Percentiles rank a stretch among this genome's conserved stretches.
phyloP scores from a whole-genome alignment of 148 eudicot genomes.

The Cornus kousa region DNA sequence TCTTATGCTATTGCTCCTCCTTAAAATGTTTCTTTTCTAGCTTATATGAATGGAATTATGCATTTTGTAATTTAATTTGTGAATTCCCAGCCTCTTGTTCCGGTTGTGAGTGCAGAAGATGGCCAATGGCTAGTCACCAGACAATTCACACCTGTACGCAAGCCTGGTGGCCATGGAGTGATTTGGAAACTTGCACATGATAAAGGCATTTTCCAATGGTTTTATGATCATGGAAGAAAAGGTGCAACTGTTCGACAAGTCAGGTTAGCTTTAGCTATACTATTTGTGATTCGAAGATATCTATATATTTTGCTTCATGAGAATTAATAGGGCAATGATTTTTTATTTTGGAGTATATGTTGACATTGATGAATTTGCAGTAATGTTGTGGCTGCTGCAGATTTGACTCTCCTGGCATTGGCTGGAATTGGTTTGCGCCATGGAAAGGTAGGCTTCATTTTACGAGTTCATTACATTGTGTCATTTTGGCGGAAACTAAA shows the following conservation, averaged over 20 bases:
- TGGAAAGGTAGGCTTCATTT: slow-evolving; percentile 49
- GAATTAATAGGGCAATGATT: background rate
- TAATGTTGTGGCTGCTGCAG: slow-evolving; percentile 98
- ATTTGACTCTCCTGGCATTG: slow-evolving; percentile 82
- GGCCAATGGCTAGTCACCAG: slow-evolving; percentile 82
- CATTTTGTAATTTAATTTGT: slow-evolving; percentile 26
- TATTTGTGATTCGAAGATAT: slow-evolving; percentile 15
- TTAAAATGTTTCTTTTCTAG: background rate
- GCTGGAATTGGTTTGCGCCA: slow-evolving; percentile 93
- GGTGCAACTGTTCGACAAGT: slow-evolving; percentile 98
- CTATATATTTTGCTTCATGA: background rate
- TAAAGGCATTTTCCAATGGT: slow-evolving; percentile 89
- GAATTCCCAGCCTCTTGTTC: slow-evolving; percentile 94
- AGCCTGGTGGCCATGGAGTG: slow-evolving; percentile 99
- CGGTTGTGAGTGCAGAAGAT: slow-evolving; percentile 83
- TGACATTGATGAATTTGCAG: slow-evolving; percentile 56
- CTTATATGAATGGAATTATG: slow-evolving; percentile 5
- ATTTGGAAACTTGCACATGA: slow-evolving; percentile 96
- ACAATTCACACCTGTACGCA: slow-evolving; percentile 78
- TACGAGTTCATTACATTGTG: background rate
- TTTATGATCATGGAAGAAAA: slow-evolving; percentile 71
- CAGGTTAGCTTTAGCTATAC: slow-evolving; percentile 46
- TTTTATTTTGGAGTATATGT: slow-evolving; percentile 19
- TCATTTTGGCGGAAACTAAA: background rate
- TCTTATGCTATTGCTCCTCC: background rate